Conservation (phyloP, 1,284 basidiomycete species). For the Farysia itapuensis region DNA sequence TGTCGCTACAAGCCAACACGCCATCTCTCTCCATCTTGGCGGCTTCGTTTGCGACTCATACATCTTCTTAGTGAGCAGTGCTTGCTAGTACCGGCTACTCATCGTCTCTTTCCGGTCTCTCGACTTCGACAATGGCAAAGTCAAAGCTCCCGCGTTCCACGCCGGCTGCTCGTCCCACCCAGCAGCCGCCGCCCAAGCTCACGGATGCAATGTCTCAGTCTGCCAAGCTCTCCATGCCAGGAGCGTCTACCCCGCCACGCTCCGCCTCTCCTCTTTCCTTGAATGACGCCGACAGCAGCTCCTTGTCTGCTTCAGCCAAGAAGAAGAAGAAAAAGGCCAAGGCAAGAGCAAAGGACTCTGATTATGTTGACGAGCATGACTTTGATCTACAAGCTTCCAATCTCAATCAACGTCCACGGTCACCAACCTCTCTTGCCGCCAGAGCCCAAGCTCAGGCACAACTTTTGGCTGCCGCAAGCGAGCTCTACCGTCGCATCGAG, state of each 20-base stretch:
- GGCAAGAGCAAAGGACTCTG: conserved; percentile 38
- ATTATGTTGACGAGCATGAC: conserved; percentile 30
- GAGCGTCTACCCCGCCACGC: conserved; percentile 26
- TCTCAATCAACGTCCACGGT: conserved; percentile 27
- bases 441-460: conserved; percentile 56
- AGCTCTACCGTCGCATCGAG: conserved; percentile 58
- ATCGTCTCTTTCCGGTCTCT: no score
- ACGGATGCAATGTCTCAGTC: conserved; percentile 13
- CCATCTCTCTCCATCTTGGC: no score
- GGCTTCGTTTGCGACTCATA: no score
- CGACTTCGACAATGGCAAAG: conserved; percentile 34
- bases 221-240: conserved; percentile 11
- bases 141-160: conserved; percentile 39
- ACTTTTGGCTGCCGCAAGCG: conserved; percentile 55
- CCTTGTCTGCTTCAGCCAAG: conserved; percentile 28
- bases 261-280: conserved; percentile 22
- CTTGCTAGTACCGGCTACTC: no score
- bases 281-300: conserved; percentile 19
- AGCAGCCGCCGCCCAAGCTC: conserved; percentile 27
- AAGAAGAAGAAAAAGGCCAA: conserved; percentile 57
- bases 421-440: conserved; percentile 38
- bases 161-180: conserved; percentile 24
- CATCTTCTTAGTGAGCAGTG: no score
- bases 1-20: no score
- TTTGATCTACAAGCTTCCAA: conserved; percentile 31